Base-by-base conservation (phyloP, 768 basidiomycete genomes). In the Mycena haematopus region DNA sequence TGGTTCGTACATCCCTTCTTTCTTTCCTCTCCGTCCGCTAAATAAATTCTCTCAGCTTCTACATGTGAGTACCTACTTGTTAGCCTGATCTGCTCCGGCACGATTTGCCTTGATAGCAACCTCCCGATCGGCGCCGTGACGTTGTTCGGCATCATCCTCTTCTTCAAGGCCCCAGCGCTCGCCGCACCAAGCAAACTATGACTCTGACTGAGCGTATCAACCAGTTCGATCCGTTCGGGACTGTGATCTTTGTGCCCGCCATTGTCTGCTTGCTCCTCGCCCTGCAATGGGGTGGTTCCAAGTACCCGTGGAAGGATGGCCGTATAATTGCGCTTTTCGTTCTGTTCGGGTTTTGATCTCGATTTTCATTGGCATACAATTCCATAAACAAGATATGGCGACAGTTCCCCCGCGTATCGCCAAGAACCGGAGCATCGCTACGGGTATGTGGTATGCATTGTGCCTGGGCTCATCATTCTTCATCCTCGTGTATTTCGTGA, bases 211-310 rank as follows among this genome's bases (percentile, higher is more conserved):
- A 66, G n/a, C 62, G 63, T 11, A 47, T 70, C 4, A 17, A 60
- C 22, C 65, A 65, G 13, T 60, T 68, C 33, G 68, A 68, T 50
- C 58, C 68, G 3, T 33, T 64, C 5, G 60, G 54, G 1, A 50
- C 53, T 25, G 21, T 35, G 24, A 29, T 63, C 14, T 65, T 70
- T 24, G 59, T 70, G 9, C 60, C 65, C 14, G 53, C 58, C n/a
- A 54, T 70, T 38, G 47, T 65, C 29, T 66, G 57, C 40, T 50
- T 67, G 6, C 65, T 70, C 22, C 71, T 83, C 6, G 77, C 82
- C 2, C 69, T 83, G 0, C 77, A 80, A 54, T 80, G 79, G 78
- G 82, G 81, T 9, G 82, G 82, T 0, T 77, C 78, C 62, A 70
- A 71, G 19, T 78, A 79, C 63, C 70, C 77, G 0, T 84, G 83